These are phyloP conservation scores for Penicillium sp. DNA, from an alignment of 2,329 filamentous ascomycete genomes.

Conservation along the genomic window DNA sequence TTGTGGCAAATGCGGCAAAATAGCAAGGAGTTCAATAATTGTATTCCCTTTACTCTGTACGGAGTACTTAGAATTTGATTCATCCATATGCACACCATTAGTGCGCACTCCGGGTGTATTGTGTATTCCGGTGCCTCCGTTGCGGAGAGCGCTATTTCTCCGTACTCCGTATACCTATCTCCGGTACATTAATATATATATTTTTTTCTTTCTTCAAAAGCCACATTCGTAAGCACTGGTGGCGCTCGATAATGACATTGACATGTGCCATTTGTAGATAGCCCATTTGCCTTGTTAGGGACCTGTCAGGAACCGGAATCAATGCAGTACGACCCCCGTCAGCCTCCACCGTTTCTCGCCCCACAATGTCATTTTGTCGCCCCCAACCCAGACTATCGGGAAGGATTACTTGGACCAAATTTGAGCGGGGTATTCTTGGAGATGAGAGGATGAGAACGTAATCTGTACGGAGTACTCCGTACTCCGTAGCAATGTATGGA, in stretches of 20 bases:
- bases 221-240: not conserved
- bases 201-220: not conserved
- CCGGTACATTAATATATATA: not conserved
- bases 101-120: not conserved
- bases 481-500: no score
- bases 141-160: no score
- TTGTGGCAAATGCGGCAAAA: not conserved
- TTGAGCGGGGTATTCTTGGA: not conserved
- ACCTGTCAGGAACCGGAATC: not conserved
- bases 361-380: not conserved
- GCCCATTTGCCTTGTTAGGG: not conserved
- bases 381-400: not conserved
- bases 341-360: not conserved
- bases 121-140: not conserved
- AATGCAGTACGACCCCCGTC: not conserved
- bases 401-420: not conserved
- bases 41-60: not conserved
- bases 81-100: not conserved
- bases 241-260: not conserved
- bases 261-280: not conserved
- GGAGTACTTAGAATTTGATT: not conserved
- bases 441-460: not conserved
- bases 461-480: not conserved
- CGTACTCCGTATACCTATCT: not conserved
- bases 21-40: slow-evolving; percentile 10